phyloP scores from a whole-genome alignment of 208 protist species.

The Borovskyia barvae region DNA sequence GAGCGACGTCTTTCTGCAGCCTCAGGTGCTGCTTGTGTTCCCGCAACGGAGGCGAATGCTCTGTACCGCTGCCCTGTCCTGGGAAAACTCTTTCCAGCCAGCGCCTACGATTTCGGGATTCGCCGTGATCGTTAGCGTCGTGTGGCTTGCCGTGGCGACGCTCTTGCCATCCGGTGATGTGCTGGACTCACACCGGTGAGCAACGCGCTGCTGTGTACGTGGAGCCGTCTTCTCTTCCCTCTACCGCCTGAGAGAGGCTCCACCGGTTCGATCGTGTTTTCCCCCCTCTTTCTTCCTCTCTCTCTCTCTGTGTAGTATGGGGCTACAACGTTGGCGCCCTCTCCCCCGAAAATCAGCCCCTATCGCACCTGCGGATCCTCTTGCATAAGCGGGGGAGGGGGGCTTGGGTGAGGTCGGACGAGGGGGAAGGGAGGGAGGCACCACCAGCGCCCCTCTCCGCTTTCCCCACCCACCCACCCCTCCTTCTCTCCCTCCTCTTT shows the following conservation, averaged over 20 bases:
- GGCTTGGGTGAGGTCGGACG: too few relatives aligned
- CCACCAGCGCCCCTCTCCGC: too few relatives aligned
- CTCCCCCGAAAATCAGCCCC: too few relatives aligned
- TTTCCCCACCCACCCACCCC: too few relatives aligned
- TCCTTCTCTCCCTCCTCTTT: background rate
- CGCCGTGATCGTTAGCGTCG: background rate
- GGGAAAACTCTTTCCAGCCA: slow-evolving; percentile 41
- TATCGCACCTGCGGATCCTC: too few relatives aligned
- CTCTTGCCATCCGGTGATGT: too few relatives aligned
- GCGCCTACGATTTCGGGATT: slow-evolving; percentile 51
- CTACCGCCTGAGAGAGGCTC: too few relatives aligned
- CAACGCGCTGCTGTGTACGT: too few relatives aligned
- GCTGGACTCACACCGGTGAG: too few relatives aligned
- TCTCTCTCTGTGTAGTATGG: background rate
- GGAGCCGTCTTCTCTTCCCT: too few relatives aligned
- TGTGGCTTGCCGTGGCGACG: background rate
- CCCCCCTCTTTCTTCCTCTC: slow-evolving; percentile 3
- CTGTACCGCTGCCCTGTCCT: slow-evolving; percentile 75
- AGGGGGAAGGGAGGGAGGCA: too few relatives aligned
- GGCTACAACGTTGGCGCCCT: background rate
- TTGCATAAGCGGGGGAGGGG: too few relatives aligned
- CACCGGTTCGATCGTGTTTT: background rate
- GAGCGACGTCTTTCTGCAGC: background rate
- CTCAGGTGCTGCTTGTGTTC: background rate
- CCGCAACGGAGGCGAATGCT: slow-evolving; percentile 13